Evolutionary conservation across 2,329 filamentous ascomycete species (phyloP).

Genomic region (Trichoderma sp.): DNA sequence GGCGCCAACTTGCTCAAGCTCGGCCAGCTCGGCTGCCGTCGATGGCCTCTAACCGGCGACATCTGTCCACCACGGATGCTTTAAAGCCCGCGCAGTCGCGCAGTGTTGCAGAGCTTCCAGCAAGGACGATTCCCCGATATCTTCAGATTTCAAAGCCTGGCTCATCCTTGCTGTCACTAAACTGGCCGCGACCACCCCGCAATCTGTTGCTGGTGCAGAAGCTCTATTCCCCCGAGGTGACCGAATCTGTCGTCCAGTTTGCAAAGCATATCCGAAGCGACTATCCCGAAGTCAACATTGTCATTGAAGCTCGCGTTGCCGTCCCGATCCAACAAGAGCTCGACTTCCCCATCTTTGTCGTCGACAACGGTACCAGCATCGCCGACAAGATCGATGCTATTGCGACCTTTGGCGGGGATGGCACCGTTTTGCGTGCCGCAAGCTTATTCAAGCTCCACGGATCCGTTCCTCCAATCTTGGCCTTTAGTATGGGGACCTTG

Average conservation of each 20-base stretch:
- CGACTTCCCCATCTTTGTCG: constrained; percentile 69
- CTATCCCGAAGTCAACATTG: constrained; percentile 76
- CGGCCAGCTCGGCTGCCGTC: constrained; percentile 11
- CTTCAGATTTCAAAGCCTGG: constrained; percentile 43
- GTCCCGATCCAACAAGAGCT: constrained; percentile 66
- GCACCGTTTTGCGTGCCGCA: constrained; percentile 38
- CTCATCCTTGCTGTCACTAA: constrained; percentile 54
- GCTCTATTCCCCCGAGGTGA: constrained; percentile 53
- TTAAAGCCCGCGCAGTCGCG: constrained; percentile 35
- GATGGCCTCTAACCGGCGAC: constrained; percentile 27
- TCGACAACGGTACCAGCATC: constrained; percentile 51
- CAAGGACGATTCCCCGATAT: constrained; percentile 36
- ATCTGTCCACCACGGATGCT: constrained; percentile 48
- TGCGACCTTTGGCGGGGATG: constrained; percentile 84
- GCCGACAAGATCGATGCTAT: constrained; percentile 83
- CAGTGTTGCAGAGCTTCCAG: constrained; percentile 35
- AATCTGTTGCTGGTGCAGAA: constrained; percentile 60
- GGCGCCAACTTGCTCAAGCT: constrained; percentile 12
- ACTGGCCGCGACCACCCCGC: constrained; percentile 52
- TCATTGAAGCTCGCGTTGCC: constrained; percentile 78
- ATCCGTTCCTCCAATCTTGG: constrained; percentile 83
- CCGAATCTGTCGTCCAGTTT: constrained; percentile 52
- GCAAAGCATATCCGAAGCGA: constrained; percentile 72
- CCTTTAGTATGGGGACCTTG: constrained; percentile 94
- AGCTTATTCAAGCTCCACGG: constrained; percentile 70